A percentile compares a stretch with the other conserved stretches of the same genome.
phyloP scores from a whole-genome alignment of 441 rosid genomes.

The Euphorbia neoarborescens region DNA sequence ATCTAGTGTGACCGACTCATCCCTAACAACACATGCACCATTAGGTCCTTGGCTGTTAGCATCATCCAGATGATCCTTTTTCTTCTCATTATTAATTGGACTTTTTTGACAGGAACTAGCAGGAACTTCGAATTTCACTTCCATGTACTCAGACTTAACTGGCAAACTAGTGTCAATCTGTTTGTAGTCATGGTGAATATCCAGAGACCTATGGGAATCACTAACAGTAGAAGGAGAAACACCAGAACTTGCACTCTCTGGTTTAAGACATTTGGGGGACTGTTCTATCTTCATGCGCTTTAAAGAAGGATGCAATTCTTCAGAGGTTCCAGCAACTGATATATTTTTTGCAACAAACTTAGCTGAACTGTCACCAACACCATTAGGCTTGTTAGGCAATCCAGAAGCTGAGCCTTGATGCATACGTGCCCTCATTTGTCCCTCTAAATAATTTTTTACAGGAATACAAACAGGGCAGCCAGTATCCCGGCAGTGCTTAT shows the following conservation, averaged over 20 bases:
- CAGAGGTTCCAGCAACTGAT: conserved; percentile 39
- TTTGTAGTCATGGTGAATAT: conserved; percentile 44
- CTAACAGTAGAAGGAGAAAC: conserved; percentile 33
- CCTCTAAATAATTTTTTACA: conserved; percentile 57
- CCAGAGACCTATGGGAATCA: conserved; percentile 44
- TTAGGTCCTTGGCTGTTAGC: conserved; percentile 38
- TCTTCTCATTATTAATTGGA: conserved; percentile 40
- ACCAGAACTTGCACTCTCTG: conserved; percentile 45
- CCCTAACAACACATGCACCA: conserved; percentile 32
- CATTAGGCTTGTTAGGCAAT: conserved; percentile 40
- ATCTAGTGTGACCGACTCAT: conserved; percentile 31
- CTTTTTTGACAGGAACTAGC: conserved; percentile 47
- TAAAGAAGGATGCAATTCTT: conserved; percentile 62
- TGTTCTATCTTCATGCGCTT: conserved; percentile 90
- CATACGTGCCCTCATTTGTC: conserved; percentile 43
- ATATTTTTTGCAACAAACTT: conserved; percentile 38
- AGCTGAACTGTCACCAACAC: conserved; percentile 38
- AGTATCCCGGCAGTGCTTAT: conserved; percentile 56
- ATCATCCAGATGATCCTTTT: conserved; percentile 41
- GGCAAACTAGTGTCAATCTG: conserved; percentile 36
- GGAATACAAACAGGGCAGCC: conserved; percentile 94
- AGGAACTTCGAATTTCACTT: conserved; percentile 56
- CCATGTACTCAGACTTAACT: conserved; percentile 53
- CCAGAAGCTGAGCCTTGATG: conserved; percentile 37
- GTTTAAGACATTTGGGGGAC: conserved; percentile 40